Evolutionary conservation across 805 yeast species (phyloP).

Genomic region (Wickerhamiella bombiphila): DNA sequence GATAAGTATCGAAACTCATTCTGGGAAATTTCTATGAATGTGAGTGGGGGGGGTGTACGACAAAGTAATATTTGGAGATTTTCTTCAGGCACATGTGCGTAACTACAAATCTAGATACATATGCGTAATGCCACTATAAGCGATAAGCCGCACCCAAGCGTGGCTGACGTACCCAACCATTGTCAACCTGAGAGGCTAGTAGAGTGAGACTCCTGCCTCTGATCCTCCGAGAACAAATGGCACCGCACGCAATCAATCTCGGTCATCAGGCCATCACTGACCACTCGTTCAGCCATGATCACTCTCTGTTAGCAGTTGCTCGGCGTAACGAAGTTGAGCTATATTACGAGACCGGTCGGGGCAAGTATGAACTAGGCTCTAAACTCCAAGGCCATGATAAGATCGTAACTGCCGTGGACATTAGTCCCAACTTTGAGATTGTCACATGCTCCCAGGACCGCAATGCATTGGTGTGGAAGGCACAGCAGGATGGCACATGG

Average conservation of each 20-base stretch:
- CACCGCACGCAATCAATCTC: conserved; percentile 34
- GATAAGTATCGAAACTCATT: conserved; percentile 49
- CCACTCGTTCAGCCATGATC: conserved; percentile 70
- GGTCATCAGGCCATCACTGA: conserved; percentile 82
- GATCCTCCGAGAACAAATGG: conserved; percentile 4
- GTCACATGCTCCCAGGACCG: conserved; percentile 97
- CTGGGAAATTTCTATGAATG: neutral
- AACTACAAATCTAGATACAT: no score
- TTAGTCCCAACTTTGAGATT: conserved; percentile 64
- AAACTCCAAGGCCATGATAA: conserved; percentile 48
- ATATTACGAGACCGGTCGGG: conserved; percentile 37
- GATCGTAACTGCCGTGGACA: conserved; percentile 86
- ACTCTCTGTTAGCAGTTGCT: conserved; percentile 59
- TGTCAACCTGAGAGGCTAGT: conserved; percentile 11
- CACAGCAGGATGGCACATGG: conserved; percentile 42
- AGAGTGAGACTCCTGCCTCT: conserved; percentile 15
- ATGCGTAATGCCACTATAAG: no score
- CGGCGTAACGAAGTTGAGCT: conserved; percentile 64
- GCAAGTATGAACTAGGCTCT: conserved; percentile 47
- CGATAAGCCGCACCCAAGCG: no score
- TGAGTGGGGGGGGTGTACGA: neutral
- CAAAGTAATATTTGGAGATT: no score
- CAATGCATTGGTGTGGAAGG: conserved; percentile 94
- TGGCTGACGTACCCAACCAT: no score
- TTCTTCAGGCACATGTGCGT: no score